phyloP scores from a whole-genome alignment of 2,329 filamentous ascomycete genomes.

The Xylaria sp. region DNA sequence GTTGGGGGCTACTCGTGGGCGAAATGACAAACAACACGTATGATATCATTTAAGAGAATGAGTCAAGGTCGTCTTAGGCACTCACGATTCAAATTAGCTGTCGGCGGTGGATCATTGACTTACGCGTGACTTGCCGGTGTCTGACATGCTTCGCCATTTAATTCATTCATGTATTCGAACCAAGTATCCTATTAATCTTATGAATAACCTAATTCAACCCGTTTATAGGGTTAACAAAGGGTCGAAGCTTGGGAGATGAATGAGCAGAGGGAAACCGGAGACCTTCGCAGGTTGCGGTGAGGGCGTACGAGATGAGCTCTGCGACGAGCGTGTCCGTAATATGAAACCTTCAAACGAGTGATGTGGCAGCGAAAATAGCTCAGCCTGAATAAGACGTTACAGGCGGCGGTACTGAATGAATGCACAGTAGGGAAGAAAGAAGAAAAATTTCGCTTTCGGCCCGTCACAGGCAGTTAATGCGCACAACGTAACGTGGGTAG shows the following conservation, averaged over 20 bases:
- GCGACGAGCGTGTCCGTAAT: not conserved
- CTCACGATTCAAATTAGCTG: not conserved
- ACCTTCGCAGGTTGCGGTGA: too few relatives aligned
- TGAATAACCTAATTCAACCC: not conserved
- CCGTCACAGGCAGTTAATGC: slow-evolving; percentile 5
- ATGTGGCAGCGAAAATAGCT: slow-evolving; percentile 5
- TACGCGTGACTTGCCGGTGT: not conserved
- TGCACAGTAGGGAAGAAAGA: not conserved
- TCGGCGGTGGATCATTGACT: not conserved
- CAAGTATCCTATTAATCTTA: not conserved
- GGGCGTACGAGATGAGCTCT: not conserved
- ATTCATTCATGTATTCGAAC: not conserved
- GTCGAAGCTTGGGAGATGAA: not conserved
- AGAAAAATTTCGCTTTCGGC: slow-evolving; percentile 2
- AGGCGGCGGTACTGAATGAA: not conserved
- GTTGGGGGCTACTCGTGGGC: not conserved
- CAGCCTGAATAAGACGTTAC: not conserved
- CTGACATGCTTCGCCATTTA: too few relatives aligned
- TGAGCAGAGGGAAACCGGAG: not conserved
- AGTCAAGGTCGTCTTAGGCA: not conserved
- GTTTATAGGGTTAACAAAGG: not conserved
- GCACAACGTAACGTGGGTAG: not conserved
- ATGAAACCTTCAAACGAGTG: not conserved
- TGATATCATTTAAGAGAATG: not conserved
- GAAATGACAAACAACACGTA: not conserved